Evolutionary conservation across 768 basidiomycete species (phyloP), one percentile per base, ranked within the genome.

Genomic region (Russula sp.): DNA sequence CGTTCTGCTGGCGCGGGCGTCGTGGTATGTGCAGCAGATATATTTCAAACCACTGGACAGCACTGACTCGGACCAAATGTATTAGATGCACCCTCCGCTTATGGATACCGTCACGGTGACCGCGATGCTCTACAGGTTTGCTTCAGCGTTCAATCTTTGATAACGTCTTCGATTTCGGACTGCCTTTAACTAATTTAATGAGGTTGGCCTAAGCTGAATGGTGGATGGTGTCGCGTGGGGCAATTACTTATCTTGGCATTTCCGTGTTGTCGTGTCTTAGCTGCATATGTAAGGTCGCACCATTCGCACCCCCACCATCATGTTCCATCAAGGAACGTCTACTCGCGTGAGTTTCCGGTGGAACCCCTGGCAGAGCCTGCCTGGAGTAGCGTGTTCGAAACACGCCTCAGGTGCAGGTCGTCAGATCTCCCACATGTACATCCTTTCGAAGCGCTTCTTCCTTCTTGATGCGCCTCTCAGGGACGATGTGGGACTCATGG

Each of bases 91-190:
- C 71, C 90, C 89, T 55, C 90, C 90, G 66, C 85, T 93, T 73
- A 93, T 93, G 90, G 89, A 93, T 77, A 84, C 83, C 48, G 89
- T 93, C 63, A 87, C 86, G 32, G 84, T 93, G 67, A 90, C 90
- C 34, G 83, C 84, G 57, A 91, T 92, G 89, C 78, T 93, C 39
- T 91, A 88, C 75, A 85, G 91, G 51, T 88, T 90, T 73, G 88
- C 86, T 67, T 77, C 74, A 61, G 74, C 76, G 36, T 81, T 78
- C 66, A 78, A 77, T 64, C 74, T 80, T 50, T 65, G 38, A 66
- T 53, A 25, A 45, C 34, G 34, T 49, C 39, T 3, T 49, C 38
- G 34, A 48, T 46, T 29, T 58, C 47, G 65, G 55, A 60, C 53
- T 56, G 46, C 50, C 29, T 65, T 47, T 60, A 47, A 51, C 55